Evolutionary conservation across 2,329 filamentous ascomycete species (phyloP), one percentile per base, ranked within the genome.

Genomic region (Teratosphaeriaceae sp.): DNA sequence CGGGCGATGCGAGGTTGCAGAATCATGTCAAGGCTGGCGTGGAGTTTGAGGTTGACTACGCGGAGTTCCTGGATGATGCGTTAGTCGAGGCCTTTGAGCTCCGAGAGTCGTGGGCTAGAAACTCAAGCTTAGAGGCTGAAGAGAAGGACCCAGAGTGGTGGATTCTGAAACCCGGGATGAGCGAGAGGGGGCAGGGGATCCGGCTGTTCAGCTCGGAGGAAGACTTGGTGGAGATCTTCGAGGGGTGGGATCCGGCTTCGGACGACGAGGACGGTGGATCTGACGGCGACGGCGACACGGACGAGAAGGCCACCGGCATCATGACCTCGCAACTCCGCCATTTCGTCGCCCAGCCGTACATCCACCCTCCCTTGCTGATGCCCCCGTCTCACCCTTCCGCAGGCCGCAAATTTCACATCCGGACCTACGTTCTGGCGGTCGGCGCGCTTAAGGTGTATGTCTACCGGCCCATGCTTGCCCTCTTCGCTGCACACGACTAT

Each of bases 141-240:
- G 53, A 65, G 22, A 55, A 66, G 36, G 80, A n/a, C n/a, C n/a
- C n/a, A n/a, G n/a, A 94, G 61, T 98, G 90, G 90, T 98, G 92
- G 92, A 97, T 98, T 52, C 65, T 98, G 46, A 98, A 98, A 67
- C 90, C 92, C 0, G 85, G 90, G 7, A 97, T 98, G 92, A 95
- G 88, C 63, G 92, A 98, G 61, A 78, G 90, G 19, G 92, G 90
- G 0, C 89, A 96, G 62, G 92, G 92, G 1, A 96, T 98, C 45
- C 72, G 87, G 29, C 70, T 98, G 0, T 98, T 98, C 64, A 85
- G 80, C 55, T 87, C 80, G 2, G 85, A 92, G 70, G 80, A 83
- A 43, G 82, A 94, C 59, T 69, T 98, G n/a, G 83, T 84, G 47
- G 74, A 62, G 12, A 92, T 98, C 42, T 98, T 97, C 59, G 88